A percentile compares a stretch with the other conserved stretches of the same genome.
Conservation (phyloP, 2,329 filamentous ascomycete species). For the Penicillium aurantiogriseum region DNA sequence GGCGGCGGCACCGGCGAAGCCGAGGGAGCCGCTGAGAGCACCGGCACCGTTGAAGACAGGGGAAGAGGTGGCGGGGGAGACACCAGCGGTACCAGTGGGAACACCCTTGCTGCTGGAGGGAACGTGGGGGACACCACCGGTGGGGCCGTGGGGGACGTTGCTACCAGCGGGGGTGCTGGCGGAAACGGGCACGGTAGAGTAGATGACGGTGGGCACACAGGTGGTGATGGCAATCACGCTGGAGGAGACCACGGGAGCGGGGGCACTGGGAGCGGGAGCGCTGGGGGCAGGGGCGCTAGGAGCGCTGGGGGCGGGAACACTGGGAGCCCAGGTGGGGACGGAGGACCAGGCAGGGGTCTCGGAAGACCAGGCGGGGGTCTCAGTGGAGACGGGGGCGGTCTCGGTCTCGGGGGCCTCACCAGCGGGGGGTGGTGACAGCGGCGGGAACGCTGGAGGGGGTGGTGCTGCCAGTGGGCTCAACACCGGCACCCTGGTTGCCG, state of each 20-base stretch:
- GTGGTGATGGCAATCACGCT: conserved; percentile 28
- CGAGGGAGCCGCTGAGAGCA: conserved; percentile 30
- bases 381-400: conserved; percentile 11
- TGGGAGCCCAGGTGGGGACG: conserved; percentile 11
- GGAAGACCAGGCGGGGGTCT: conserved; percentile 8
- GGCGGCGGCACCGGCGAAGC: conserved; percentile 32
- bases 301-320: conserved; percentile 8
- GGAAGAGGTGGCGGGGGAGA: conserved; percentile 15
- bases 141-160: conserved; percentile 18
- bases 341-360: conserved; percentile 14
- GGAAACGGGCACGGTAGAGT: conserved; percentile 27
- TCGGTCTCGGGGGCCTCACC: conserved; percentile 11
- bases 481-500: conserved; percentile 19
- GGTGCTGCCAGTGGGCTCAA: conserved; percentile 15
- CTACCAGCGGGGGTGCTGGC: conserved; percentile 14
- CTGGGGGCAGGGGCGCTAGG: conserved; percentile 16
- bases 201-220: conserved; percentile 30
- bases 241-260: conserved; percentile 10
- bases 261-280: conserved; percentile 10
- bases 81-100: conserved; percentile 5
- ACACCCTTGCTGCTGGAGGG: conserved; percentile 16
- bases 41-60: conserved; percentile 30
- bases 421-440: conserved; percentile 15
- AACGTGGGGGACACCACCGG: conserved; percentile 19
- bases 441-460: conserved; percentile 15